Percentiles rank a stretch among this genome's conserved stretches.
Evolutionary conservation across 768 basidiomycete species (phyloP).

Genomic region (Daedalea quercina): DNA sequence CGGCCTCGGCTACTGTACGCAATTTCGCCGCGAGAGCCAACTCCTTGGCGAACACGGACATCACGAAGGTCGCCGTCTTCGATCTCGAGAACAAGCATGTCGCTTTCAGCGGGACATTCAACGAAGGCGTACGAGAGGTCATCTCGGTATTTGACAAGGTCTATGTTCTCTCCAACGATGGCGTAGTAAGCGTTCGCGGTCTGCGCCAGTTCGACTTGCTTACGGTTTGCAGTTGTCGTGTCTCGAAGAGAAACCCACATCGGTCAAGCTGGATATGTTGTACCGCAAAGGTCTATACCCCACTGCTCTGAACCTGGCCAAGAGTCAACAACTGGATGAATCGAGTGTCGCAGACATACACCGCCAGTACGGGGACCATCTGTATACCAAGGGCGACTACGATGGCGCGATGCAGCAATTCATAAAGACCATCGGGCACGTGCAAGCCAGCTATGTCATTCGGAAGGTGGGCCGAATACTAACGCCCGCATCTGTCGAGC

Average conservation of each 20-base stretch:
- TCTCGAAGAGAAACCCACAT: slow-evolving; percentile 73
- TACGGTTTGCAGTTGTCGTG: slow-evolving; percentile 43
- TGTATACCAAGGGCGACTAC: slow-evolving; percentile 87
- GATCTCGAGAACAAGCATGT: slow-evolving; percentile 91
- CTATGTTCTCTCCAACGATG: slow-evolving; percentile 73
- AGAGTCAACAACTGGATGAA: slow-evolving; percentile 69
- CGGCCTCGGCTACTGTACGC: slow-evolving; percentile 69
- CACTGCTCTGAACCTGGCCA: slow-evolving; percentile 78
- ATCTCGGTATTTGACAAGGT: slow-evolving; percentile 78
- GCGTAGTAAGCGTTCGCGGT: slow-evolving; percentile 41
- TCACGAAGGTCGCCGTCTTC: slow-evolving; percentile 78
- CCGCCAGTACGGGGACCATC: slow-evolving; percentile 82
- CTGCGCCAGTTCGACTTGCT: not conserved
- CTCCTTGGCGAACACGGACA: slow-evolving; percentile 45
- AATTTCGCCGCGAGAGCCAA: slow-evolving; percentile 54
- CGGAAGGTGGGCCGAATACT: slow-evolving; percentile 60
- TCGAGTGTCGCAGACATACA: slow-evolving; percentile 83
- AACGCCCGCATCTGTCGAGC: not conserved
- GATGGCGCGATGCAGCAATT: slow-evolving; percentile 93
- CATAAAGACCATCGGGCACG: slow-evolving; percentile 79
- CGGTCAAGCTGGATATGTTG: slow-evolving; percentile 80
- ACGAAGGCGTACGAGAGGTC: slow-evolving; percentile 77
- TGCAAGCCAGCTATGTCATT: slow-evolving; percentile 94
- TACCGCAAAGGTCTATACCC: slow-evolving; percentile 74
- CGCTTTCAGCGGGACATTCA: slow-evolving; percentile 76